Base-by-base conservation (phyloP, 148 eudicot species). In the Linanthus parryae region DNA sequence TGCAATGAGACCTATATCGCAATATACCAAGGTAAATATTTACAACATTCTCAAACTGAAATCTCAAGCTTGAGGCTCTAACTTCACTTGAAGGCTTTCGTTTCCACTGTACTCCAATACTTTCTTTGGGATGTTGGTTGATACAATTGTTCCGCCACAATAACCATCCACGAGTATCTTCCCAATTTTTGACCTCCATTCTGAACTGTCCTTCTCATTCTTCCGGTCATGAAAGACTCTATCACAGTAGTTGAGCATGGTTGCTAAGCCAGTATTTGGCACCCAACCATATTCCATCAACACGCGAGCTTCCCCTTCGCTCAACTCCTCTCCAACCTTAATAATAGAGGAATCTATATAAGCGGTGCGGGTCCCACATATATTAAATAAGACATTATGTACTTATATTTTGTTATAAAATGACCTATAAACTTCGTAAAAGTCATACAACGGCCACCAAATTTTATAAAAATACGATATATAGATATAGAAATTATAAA, bases 231-330 rank as follows among this genome's bases (percentile, higher is more conserved):
- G 99, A 54, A 77, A 62, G 35, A 94, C 96, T 64, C 99, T 76
- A 48, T 88, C 99, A 34, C 85, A 70, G 60, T 82, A 94, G 59
- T 84, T 88, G 47, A 94, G 77, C 96, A 94, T 84, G 29, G 96
- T 82, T 48, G 85, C 99, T 48, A 94, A 63, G 23, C 99, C 99
- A 29, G 71, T 84, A 57, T 84, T 74, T 31, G 88, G 99, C 8
- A 59, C 52, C 99, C 99, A 94, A 19, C 99, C 99, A 41, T 77
- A 94, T 54, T 70, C 82, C 52, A 69, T 66, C 64, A 94, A 65
- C 38, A 94, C 91, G 19, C 68, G 73, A 14, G 99, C 99, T 76
- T 94, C 99, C 13, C 88, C 95, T 60, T 94, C 88, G 14, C 61
- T 79, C 46, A 92, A 54, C 62, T 88, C 95, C 34, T 84, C 79